Evolutionary conservation across 139 green algal genomes (phyloP), one percentile per base, ranked within the genome.

Genomic region (Chlorella sorokiniana): DNA sequence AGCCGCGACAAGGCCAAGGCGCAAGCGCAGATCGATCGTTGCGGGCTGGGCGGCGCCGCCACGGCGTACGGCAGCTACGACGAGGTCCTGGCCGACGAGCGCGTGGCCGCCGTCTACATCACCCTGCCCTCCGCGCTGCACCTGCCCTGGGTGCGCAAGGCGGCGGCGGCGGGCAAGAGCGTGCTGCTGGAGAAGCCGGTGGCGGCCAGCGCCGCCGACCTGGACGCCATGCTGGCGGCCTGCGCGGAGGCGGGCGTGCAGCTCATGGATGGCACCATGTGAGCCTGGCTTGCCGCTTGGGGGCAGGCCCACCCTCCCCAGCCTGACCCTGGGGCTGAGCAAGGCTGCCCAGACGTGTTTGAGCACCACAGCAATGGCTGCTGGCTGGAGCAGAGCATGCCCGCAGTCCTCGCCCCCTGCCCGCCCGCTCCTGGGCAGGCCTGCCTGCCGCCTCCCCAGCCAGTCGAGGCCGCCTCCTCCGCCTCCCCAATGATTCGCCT

Each of bases 101-200:
- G 48, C 1, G 83, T 92, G n/a, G 68, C 89, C n/a, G 89, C 81
- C 2, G 89, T 92, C 10, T 92, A 92, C 61, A 86, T 92, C n/a
- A 83, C 89, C 2, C 85, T 92, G 33, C 89, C 89, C 61, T 84
- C 88, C 6, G 48, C 54, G 2, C 48, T 83, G 62, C 89, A 92
- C 56, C 27, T 86, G n/a, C 70, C 89, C 40, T 92, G 88, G 88
- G 89, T 92, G n/a, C 45, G 48, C 23, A 82, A 84, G 23, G 88
- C 84, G 7, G 85, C 83, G 29, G 77, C 61, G 2, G 40, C 81
- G 4, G 88, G 88, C 16, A 92, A 92, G 72, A 85, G 90, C 69
- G 69, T 93, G 20, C 54, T 93, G 31, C 76, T 89, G 37, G 89
- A 93, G 69, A 93, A 93, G 85, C 89, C 89, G 14, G 78, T 88